Base-by-base conservation (phyloP, 2,329 filamentous ascomycete species). In the Exophiala oligosperma region DNA sequence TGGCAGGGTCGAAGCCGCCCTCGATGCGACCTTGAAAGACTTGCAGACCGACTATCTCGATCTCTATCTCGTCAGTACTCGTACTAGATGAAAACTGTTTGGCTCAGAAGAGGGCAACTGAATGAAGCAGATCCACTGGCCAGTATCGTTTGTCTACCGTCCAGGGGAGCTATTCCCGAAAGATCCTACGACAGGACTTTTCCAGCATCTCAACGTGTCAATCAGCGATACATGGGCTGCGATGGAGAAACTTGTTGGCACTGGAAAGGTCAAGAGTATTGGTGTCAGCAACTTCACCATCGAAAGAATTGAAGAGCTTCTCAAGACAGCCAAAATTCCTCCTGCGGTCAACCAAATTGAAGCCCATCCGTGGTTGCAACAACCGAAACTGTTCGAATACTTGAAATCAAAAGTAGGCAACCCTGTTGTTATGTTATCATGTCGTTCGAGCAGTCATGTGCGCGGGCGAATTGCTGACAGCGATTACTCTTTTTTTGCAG, bases 341-440 rank as follows among this genome's bases (percentile, higher is more conserved):
- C 76, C 81, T 7, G 76, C 77, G 0, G 76, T 72, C 4, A 77
- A 81, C 58, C 78, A 84, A 67, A 66, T 83, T 52, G 81, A 84
- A 65, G 69, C 75, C 21, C 81, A 83, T 64, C 81, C 77, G 1
- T 83, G 76, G 73, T 71, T 84, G 11, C 79, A 80, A 61, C 81
- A 87, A 21, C 86, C 86, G 51, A 90, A 91, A 76, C 84, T 92
- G 41, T 79, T 92, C 62, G 81, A 84, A 59, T 91, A 88, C 79
- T 37, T 17, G 17, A 17, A 17, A 17, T 17, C 17, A 17, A 17
- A 17, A 17, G 17, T 17, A 17, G 17, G 17, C 17, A 17, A 17
- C 17, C 17, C 17, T 17, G 17, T 17, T 17, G 17, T 17, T 17
- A 17, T 17, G 17, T 17, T 17, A 17, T 17, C 17, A 17, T 17